A percentile compares a stretch with the other conserved stretches of the same genome.
Evolutionary conservation across 2,329 filamentous ascomycete species (phyloP).

Genomic region (Colletotrichum cuscutae): DNA sequence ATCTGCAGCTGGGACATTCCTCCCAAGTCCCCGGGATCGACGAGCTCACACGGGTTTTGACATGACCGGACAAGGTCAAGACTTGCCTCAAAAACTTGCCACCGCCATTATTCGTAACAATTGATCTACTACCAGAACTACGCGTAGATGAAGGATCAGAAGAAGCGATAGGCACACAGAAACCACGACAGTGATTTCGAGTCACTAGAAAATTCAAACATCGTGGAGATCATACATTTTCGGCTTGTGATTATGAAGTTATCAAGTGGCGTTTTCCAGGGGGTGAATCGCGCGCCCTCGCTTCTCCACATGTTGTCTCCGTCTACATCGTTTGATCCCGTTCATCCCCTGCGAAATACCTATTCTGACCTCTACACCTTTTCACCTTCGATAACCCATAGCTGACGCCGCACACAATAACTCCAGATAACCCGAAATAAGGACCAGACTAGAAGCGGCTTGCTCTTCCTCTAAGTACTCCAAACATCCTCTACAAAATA

Average conservation of each 20-base stretch:
- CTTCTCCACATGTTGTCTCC: not conserved
- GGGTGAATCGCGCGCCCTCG: not conserved
- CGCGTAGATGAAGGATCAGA: not conserved
- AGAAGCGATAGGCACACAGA: not conserved
- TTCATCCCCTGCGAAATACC: not conserved
- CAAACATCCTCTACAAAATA: not conserved
- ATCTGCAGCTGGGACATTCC: too few species aligned
- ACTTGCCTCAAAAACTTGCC: not conserved
- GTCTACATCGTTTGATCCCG: not conserved
- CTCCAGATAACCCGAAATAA: not conserved
- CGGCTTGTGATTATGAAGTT: not conserved
- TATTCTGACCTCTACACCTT: too few species aligned
- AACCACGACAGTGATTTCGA: not conserved
- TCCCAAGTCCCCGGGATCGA: too few species aligned
- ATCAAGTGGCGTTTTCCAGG: not conserved
- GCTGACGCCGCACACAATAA: not conserved
- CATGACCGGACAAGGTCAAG: too few species aligned
- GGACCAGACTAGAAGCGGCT: not conserved
- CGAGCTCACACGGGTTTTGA: too few species aligned
- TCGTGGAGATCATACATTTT: not conserved
- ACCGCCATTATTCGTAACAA: not conserved
- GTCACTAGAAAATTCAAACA: not conserved
- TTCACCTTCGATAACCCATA: not conserved
- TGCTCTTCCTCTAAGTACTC: not conserved
- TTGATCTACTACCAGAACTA: not conserved